Evolutionary conservation across 371 early-diverging fungal genomes (phyloP), one percentile per base, ranked within the genome.

Genomic region (Rhizopus delemar): DNA sequence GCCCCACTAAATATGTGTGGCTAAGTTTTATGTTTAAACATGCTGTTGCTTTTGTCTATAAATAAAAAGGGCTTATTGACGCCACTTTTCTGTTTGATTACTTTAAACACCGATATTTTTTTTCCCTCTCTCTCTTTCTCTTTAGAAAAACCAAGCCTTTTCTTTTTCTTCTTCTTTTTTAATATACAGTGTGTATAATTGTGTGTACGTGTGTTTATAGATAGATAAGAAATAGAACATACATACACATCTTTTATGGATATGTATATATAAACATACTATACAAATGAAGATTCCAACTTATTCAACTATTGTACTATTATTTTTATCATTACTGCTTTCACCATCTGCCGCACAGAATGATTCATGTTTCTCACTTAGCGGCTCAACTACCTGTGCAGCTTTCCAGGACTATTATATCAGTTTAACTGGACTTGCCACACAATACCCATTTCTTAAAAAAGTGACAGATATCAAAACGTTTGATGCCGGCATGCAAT

Each of bases 391-490:
- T n/a, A 70, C 77, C 31, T 80, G 80, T 46, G 64, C 68, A 41
- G 75, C 80, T 15, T 80, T 63, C 41, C 59, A 63, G 15, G 55
- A 63, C 8, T 80, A 70, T 56, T 80, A 75, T 52, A 60, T 80
- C 46, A 70, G 74, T 48, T 22, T 74, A n/a, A 38, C 49, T 7
- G 63, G 60, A 13, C 54, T 70, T 6, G 38, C 59, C 5, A 45
- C 28, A 32, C 49, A 61, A 41, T 77, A 73, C 46, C 50, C 70
- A 3, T 73, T 65, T 58, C 41, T 72, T 16, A 36, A 45, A 4
- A 66, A 68, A 43, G 65, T 68, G 0, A 73, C 73, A 7, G 64
- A 72, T 48, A 52, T 77, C 11, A 34, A 43, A 28, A 60, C 71
- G 4, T 77, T 80, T 58, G 80, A 80, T 62, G 51, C 67, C 38